A percentile compares a stretch with the other conserved stretches of the same genome.
Evolutionary conservation across 2,329 filamentous ascomycete genomes (phyloP).

Genomic region (Fusarium dlaminii): DNA sequence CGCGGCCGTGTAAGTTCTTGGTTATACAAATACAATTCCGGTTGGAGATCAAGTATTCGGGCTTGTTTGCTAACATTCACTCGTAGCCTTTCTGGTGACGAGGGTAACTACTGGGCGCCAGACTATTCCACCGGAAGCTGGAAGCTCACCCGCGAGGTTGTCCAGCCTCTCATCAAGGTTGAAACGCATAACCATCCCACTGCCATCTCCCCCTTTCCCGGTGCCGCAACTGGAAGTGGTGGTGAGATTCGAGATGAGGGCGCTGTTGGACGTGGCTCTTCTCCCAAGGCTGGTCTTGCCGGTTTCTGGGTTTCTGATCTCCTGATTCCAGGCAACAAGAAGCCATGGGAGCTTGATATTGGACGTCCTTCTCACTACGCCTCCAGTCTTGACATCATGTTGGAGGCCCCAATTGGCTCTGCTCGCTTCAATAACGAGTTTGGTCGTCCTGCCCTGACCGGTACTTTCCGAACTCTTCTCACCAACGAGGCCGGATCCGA

Average conservation of each 20-base stretch:
- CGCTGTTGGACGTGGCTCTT: constrained; percentile 90
- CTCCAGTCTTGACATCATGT: constrained; percentile 95
- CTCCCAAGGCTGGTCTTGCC: constrained; percentile 88
- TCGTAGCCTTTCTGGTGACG: constrained; percentile 49
- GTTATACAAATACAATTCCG: constrained; percentile 10
- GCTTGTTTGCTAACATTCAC: not conserved
- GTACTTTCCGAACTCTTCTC: constrained; percentile 91
- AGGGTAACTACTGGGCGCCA: constrained; percentile 77
- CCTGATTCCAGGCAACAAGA: constrained; percentile 81
- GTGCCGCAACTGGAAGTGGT: constrained; percentile 93
- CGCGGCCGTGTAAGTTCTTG: constrained; percentile 74
- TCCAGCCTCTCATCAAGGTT: constrained; percentile 92
- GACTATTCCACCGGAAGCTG: constrained; percentile 87
- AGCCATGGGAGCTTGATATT: constrained; percentile 91
- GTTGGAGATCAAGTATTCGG: not conserved
- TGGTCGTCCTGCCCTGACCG: constrained; percentile 85
- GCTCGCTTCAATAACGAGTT: constrained; percentile 99
- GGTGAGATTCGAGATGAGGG: constrained; percentile 97
- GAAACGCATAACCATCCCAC: constrained; percentile 99
- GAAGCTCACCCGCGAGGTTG: constrained; percentile 84
- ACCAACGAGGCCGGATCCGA: constrained; percentile 62
- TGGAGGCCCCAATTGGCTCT: constrained; percentile 94
- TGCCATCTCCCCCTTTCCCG: constrained; percentile 90
- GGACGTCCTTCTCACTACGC: constrained; percentile 93
- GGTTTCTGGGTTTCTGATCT: constrained; percentile 97